Evolutionary conservation across 768 basidiomycete genomes (phyloP).

Genomic region (Pisolithus microcarpus): DNA sequence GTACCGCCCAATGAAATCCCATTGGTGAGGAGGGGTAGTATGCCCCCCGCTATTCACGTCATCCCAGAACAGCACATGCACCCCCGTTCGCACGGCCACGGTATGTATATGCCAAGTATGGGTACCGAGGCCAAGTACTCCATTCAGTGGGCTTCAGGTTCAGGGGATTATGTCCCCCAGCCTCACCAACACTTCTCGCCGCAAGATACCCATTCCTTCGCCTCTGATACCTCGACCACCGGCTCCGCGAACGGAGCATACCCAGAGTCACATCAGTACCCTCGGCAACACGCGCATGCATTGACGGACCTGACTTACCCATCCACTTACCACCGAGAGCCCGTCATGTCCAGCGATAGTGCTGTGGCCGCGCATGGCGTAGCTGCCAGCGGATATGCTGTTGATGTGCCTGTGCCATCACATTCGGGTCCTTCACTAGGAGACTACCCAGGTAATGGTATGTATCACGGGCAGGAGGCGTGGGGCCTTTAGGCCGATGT

Average conservation of each 20-base stretch:
- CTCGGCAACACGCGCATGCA: not conserved
- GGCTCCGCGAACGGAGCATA: conserved; percentile 8
- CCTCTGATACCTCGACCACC: not conserved
- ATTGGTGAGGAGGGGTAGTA: conserved; percentile 20
- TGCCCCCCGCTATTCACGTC: conserved; percentile 18
- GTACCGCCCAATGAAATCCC: conserved; percentile 17
- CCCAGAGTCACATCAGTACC: not conserved
- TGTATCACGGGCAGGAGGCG: not conserved
- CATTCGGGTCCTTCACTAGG: not conserved
- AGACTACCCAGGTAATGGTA: not conserved
- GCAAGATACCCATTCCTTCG: conserved; percentile 15
- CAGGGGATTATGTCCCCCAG: conserved; percentile 1
- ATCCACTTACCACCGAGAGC: not conserved
- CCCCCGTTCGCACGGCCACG: conserved; percentile 8
- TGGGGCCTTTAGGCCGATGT: not conserved
- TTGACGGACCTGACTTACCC: not conserved
- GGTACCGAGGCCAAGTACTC: not conserved
- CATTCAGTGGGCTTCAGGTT: not conserved
- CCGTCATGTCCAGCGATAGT: not conserved
- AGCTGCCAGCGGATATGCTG: not conserved
- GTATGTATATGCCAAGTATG: not conserved
- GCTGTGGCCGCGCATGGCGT: not conserved
- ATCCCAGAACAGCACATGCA: conserved; percentile 9
- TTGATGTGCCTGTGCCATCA: not conserved
- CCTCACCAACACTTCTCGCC: conserved; percentile 3